Conservation (phyloP, 2,329 filamentous ascomycete genomes). For the Exserohilum turcica region DNA sequence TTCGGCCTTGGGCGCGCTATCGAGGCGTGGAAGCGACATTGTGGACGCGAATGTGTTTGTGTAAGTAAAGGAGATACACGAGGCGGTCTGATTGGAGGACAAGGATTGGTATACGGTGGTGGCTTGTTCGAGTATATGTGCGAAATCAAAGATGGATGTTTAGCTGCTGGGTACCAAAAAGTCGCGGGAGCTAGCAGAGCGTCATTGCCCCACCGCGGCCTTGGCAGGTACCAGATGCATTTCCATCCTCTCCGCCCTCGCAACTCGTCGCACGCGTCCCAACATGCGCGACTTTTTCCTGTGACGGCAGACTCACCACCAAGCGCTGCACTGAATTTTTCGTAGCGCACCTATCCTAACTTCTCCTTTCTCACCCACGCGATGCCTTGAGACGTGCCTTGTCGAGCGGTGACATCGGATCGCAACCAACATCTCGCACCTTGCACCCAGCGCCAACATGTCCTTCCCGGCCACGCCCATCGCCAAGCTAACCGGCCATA, state of each 20-base stretch:
- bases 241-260: not conserved
- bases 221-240: slow-evolving; percentile 18
- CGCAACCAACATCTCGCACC: not conserved
- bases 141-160: not conserved
- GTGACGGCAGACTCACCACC: not conserved
- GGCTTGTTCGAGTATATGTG: slow-evolving; percentile 2
- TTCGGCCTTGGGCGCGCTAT: slow-evolving; percentile 59
- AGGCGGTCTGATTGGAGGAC: not conserved
- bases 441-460: slow-evolving; percentile 30
- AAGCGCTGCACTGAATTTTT: no score
- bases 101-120: not conserved
- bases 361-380: not conserved
- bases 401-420: slow-evolving; percentile 8
- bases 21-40: slow-evolving; percentile 58
- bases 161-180: slow-evolving; percentile 19
- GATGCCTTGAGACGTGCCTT: slow-evolving; percentile 27
- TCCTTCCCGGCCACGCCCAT: slow-evolving; percentile 50
- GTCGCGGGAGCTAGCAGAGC: slow-evolving; percentile 22
- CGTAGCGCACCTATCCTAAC: not conserved
- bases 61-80: not conserved
- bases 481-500: slow-evolving; percentile 50
- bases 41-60: not conserved
- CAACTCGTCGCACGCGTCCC: not conserved
- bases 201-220: slow-evolving; percentile 18
- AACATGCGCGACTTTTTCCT: not conserved